Base-by-base conservation (phyloP, 768 basidiomycete species). In the Kwoniella heveanensis region DNA sequence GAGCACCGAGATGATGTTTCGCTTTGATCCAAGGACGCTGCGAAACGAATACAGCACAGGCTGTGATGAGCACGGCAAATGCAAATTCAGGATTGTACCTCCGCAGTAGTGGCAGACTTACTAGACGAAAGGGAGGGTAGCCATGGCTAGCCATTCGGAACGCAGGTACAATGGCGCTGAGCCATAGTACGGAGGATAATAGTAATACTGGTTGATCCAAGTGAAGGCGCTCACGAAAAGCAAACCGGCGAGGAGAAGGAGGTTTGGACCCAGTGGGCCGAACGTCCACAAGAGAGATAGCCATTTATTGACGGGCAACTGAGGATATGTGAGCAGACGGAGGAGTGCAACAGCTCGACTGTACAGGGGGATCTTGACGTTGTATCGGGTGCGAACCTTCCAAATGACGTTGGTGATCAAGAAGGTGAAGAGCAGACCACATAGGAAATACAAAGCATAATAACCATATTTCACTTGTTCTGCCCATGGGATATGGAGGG, bases 81-180 rank as follows among this genome's bases (percentile, higher is more conserved):
- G n/a, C n/a, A n/a, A n/a, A n/a, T n/a, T n/a, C n/a, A n/a, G n/a
- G n/a, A n/a, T n/a, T n/a, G n/a, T n/a, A n/a, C n/a, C n/a, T n/a
- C n/a, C n/a, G n/a, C 32, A 32, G 32, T 5, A 13, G 32, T 13
- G 9, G 12, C 15, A 25, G n/a, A 61, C 50, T 39, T 25, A 61
- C 60, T 54, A 61, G 73, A 82, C 76, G 60, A 80, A 82, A 5
- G 80, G 80, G 73, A 82, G 73, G 44, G 80, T 79, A 4, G 79
- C 81, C 29, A 81, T 76, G 1, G 80, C 77, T 13, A 81, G 78
- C 80, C 80, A 81, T 1, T 80, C 81, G 12, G 75, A 50, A 7
- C 81, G 69, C 72, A 51, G 52, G 27, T 66, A 61, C 22, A 61
- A 62, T 26, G 60, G 65, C n/a, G 60, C 60, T 19, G 32, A 39